Evolutionary conservation across 768 basidiomycete genomes (phyloP).

Genomic region (Psilocybe tampanensis): DNA sequence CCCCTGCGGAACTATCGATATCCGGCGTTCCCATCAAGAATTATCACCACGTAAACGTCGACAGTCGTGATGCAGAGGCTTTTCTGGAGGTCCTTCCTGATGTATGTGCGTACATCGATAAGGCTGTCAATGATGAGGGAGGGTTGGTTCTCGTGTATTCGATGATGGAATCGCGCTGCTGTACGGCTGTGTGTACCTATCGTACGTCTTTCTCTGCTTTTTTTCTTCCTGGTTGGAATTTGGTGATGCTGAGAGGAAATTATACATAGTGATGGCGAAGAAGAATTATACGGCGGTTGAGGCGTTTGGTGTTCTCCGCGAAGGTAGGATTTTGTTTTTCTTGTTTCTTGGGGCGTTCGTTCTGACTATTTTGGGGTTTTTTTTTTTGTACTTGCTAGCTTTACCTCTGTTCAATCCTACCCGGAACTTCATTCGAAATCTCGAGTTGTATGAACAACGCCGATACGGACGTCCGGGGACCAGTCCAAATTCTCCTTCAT

Average conservation of each 20-base stretch:
- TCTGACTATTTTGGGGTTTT: background rate
- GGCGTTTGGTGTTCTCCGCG: conserved; percentile 42
- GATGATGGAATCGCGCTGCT: conserved; percentile 54
- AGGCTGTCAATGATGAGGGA: conserved; percentile 40
- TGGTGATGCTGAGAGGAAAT: background rate
- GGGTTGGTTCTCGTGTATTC: conserved; percentile 59
- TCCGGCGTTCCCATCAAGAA: conserved; percentile 30
- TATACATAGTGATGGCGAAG: conserved; percentile 47
- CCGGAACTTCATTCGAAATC: background rate
- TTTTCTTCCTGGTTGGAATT: too few relatives aligned
- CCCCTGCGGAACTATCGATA: conserved; percentile 48
- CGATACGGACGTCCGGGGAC: background rate
- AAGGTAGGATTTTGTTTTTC: conserved; percentile 33
- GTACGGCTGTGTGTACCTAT: conserved; percentile 54
- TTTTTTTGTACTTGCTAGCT: conserved; percentile 27
- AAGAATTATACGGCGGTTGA: conserved; percentile 38
- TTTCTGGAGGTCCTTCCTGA: conserved; percentile 49
- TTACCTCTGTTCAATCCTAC: conserved; percentile 55
- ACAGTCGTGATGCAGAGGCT: conserved; percentile 37
- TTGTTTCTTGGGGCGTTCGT: background rate
- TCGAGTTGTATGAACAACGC: background rate
- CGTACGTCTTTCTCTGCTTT: conserved; percentile 35
- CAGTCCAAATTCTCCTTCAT: too few relatives aligned
- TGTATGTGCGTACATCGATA: conserved; percentile 46
- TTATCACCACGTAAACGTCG: conserved; percentile 45